A percentile compares a stretch with the other conserved stretches of the same genome.
Evolutionary conservation across 2,329 filamentous ascomycete species (phyloP).

Genomic region (Penicillium oxalicum): DNA sequence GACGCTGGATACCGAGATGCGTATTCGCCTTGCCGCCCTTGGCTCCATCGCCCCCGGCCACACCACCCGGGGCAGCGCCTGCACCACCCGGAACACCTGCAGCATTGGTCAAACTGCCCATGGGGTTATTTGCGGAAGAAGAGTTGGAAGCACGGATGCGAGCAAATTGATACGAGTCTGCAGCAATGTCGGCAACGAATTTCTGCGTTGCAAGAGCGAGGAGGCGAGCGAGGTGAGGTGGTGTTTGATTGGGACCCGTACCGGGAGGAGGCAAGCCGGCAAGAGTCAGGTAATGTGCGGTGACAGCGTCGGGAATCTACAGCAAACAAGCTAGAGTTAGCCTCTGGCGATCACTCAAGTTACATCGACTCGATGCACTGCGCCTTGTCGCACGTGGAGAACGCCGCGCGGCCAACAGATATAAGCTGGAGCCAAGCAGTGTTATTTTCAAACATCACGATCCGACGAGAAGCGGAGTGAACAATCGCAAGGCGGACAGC

Average conservation of each 20-base stretch:
- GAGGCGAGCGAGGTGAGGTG: constrained; percentile 82
- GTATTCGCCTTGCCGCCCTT: constrained; percentile 45
- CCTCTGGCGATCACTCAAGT: neutral
- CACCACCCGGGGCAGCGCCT: constrained; percentile 46
- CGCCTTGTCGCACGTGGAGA: neutral
- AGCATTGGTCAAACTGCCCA: constrained; percentile 73
- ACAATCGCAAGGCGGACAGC: neutral
- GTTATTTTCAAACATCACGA: neutral
- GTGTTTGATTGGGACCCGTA: constrained; percentile 69
- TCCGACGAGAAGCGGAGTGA: neutral
- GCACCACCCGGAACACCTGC: constrained; percentile 52
- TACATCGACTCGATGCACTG: neutral
- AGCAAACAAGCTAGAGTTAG: constrained; percentile 7
- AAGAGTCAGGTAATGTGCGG: constrained; percentile 94
- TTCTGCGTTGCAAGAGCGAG: constrained; percentile 98
- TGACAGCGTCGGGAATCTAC: constrained; percentile 94
- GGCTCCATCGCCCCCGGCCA: constrained; percentile 39
- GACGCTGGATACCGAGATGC: constrained; percentile 66
- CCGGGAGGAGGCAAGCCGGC: constrained; percentile 83
- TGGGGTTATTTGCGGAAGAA: constrained; percentile 78
- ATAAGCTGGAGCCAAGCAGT: too few relatives aligned
- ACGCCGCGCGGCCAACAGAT: too few relatives aligned
- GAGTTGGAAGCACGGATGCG: constrained; percentile 91
- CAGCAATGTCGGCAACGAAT: constrained; percentile 95
- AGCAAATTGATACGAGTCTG: constrained; percentile 95